A percentile compares a stretch with the other conserved stretches of the same genome.
phyloP scores from a whole-genome alignment of 345 rosid genomes.

The Litchi chinensis region DNA sequence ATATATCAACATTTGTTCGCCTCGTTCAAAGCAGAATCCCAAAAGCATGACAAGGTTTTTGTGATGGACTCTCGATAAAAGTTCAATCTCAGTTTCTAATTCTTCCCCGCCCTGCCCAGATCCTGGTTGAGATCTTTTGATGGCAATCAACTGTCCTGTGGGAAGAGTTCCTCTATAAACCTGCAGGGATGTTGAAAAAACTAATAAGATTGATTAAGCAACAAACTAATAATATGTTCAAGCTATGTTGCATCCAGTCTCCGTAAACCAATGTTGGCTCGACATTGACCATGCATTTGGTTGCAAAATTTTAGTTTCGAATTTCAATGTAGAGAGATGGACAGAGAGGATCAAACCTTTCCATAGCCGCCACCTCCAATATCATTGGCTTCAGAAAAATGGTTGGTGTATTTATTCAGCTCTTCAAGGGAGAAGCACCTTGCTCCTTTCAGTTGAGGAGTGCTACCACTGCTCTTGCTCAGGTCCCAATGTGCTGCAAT shows the following conservation, averaged over 20 bases:
- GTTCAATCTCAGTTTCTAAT: no score
- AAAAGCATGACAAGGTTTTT: no score
- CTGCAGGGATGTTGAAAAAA: constrained; percentile 30
- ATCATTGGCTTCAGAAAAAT: constrained; percentile 43
- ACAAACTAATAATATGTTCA: neutral
- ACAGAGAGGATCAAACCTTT: constrained; percentile 32
- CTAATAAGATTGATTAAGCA: constrained; percentile 8
- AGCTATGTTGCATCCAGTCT: no score
- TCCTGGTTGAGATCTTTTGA: no score
- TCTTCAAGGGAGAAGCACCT: constrained; percentile 50
- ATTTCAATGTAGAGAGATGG: neutral
- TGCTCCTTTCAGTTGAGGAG: constrained; percentile 51
- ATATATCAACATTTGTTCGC: no score
- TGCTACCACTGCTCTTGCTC: constrained; percentile 30
- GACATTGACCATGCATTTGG: neutral
- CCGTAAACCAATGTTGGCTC: no score
- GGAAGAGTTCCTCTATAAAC: constrained; percentile 14
- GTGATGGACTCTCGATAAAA: no score
- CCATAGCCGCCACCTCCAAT: constrained; percentile 62
- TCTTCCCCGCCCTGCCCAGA: no score
- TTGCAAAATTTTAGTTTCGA: neutral
- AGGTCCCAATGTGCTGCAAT: constrained; percentile 46
- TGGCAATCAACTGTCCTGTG: no score
- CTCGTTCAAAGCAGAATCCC: no score
- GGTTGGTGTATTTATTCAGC: constrained; percentile 45